Percentiles rank a stretch among this genome's conserved stretches.
Conservation (phyloP, 2,329 filamentous ascomycete species). For the Aspergillus sp. region DNA sequence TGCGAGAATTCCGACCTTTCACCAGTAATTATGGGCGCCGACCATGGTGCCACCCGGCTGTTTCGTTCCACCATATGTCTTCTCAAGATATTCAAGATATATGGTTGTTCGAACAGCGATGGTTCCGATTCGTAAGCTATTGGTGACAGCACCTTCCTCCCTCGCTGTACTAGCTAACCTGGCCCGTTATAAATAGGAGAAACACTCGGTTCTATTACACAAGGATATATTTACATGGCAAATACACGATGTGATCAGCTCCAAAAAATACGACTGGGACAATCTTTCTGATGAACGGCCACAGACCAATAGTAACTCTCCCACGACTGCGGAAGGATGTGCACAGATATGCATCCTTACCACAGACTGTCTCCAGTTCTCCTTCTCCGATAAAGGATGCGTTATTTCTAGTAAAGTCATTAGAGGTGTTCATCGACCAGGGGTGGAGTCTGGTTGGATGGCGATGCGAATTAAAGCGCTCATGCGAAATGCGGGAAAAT, state of each 20-base stretch:
- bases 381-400: conserved; percentile 19
- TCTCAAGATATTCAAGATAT: conserved; percentile 25
- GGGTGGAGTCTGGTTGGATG: conserved; percentile 28
- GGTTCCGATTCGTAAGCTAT: conserved; percentile 26
- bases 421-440: conserved; percentile 15
- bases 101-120: conserved; percentile 26
- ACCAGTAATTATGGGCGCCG: conserved; percentile 16
- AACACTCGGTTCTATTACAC: conserved; percentile 14
- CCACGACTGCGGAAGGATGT: conserved; percentile 17
- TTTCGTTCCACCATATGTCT: conserved; percentile 32
- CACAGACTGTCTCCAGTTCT: conserved; percentile 27
- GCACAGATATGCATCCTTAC: conserved; percentile 24
- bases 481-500: conserved; percentile 22
- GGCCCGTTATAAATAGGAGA: not conserved
- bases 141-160: not conserved
- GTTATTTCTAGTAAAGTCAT: conserved; percentile 22
- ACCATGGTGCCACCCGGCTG: conserved; percentile 28
- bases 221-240: conserved; percentile 24
- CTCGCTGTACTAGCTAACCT: not conserved
- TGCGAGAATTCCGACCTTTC: conserved; percentile 28
- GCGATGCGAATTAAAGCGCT: conserved; percentile 21
- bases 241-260: conserved; percentile 13
- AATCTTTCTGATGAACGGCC: conserved; percentile 16
- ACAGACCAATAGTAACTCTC: not conserved
- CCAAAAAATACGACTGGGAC: conserved; percentile 14